These are phyloP conservation scores for Linderina pennispora DNA, from an alignment of 192 early-diverging fungal species.

Conservation along the genomic window DNA sequence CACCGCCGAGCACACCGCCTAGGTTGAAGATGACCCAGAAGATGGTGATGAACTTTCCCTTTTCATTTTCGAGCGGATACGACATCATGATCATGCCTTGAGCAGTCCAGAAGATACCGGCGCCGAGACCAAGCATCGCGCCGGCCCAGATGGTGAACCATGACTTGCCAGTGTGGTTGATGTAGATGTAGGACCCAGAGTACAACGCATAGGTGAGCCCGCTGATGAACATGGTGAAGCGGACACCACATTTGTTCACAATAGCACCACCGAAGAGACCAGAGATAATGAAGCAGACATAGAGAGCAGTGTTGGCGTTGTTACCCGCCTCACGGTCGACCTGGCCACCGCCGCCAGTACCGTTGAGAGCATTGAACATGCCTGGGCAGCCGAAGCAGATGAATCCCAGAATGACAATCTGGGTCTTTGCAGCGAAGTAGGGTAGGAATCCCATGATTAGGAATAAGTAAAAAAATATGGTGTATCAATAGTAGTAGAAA, in stretches of 20 bases:
- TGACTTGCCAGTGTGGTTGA: too few relatives aligned
- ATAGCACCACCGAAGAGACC: too few relatives aligned
- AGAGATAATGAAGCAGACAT: neutral
- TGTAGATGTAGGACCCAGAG: slow-evolving; percentile 56
- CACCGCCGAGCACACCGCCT: slow-evolving; percentile 69
- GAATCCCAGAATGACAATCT: neutral
- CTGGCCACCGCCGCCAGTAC: too few relatives aligned
- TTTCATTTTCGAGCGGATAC: too few relatives aligned
- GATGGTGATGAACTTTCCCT: too few relatives aligned
- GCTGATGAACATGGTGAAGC: slow-evolving; percentile 54
- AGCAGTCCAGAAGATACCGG: slow-evolving; percentile 8
- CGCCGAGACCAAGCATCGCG: slow-evolving; percentile 11
- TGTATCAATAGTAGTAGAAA: too few relatives aligned
- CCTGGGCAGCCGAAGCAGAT: neutral
- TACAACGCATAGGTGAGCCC: slow-evolving; percentile 63
- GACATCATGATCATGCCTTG: too few relatives aligned
- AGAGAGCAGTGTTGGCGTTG: neutral
- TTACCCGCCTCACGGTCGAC: too few relatives aligned
- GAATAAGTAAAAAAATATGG: too few relatives aligned
- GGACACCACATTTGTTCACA: slow-evolving; percentile 52
- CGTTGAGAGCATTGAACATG: too few relatives aligned
- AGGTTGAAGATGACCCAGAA: slow-evolving; percentile 81
- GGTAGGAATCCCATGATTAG: too few relatives aligned
- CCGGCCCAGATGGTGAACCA: slow-evolving; percentile 25
- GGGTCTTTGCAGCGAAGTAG: slow-evolving; percentile 2